Evolutionary conservation across 2,329 filamentous ascomycete genomes (phyloP).

Genomic region (Huntiella moniliformis): DNA sequence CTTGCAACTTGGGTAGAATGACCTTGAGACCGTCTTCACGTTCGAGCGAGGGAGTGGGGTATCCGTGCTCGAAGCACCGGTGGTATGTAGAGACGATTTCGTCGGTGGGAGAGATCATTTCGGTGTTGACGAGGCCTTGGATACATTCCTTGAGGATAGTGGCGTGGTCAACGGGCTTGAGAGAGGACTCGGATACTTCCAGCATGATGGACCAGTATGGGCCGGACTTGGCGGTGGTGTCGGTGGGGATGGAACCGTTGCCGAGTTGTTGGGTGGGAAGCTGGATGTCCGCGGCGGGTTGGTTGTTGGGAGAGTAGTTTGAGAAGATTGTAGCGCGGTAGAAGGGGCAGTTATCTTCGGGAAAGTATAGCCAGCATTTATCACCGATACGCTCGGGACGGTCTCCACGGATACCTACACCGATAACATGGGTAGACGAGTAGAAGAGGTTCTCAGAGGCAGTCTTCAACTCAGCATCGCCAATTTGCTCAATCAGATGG

Average conservation of each 20-base stretch:
- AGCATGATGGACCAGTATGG: conserved; percentile 99
- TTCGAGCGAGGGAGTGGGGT: conserved; percentile 87
- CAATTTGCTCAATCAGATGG: conserved; percentile 69
- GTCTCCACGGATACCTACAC: conserved; percentile 78
- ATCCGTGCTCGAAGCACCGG: conserved; percentile 94
- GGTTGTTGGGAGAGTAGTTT: conserved; percentile 98
- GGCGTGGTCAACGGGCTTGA: conserved; percentile 82
- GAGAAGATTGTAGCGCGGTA: conserved; percentile 99
- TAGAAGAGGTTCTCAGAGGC: conserved; percentile 80
- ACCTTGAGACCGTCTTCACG: conserved; percentile 86
- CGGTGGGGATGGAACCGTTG: conserved; percentile 63
- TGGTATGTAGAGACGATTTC: conserved; percentile 98
- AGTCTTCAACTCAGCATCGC: conserved; percentile 52
- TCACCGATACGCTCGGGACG: conserved; percentile 93
- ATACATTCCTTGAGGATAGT: conserved; percentile 82
- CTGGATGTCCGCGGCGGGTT: conserved; percentile 65
- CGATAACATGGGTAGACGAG: conserved; percentile 92
- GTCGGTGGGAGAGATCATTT: conserved; percentile 78
- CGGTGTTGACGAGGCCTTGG: conserved; percentile 91
- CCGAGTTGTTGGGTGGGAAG: conserved; percentile 73
- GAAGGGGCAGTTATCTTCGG: conserved; percentile 95
- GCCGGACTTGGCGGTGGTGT: conserved; percentile 56
- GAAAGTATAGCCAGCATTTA: conserved; percentile 99
- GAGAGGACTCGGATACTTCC: conserved; percentile 83
- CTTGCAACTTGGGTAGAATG: conserved; percentile 81